phyloP scores from a whole-genome alignment of 768 basidiomycete genomes.

The Boletus coccyginus region DNA sequence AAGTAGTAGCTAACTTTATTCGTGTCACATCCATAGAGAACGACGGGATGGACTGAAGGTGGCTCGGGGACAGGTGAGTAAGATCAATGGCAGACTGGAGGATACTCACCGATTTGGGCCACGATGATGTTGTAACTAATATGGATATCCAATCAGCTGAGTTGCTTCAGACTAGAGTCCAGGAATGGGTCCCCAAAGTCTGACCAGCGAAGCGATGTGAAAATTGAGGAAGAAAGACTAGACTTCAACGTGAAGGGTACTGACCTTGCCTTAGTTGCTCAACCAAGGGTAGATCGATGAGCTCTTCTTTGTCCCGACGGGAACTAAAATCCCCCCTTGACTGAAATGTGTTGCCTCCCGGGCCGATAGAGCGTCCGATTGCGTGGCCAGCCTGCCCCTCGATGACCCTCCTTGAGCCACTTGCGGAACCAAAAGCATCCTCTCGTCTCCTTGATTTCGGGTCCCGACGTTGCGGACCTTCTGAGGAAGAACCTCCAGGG shows the following conservation, averaged over 20 bases:
- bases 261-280: constrained; percentile 56
- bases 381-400: constrained; percentile 22
- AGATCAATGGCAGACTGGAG: not conserved
- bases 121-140: not conserved
- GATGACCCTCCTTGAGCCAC: constrained; percentile 21
- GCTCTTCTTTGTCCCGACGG: constrained; percentile 56
- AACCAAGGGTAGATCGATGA: constrained; percentile 48
- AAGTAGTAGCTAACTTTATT: not conserved
- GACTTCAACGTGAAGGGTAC: constrained; percentile 1
- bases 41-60: not conserved
- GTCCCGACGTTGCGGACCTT: constrained; percentile 45
- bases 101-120: constrained; percentile 8
- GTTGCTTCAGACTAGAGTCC: constrained; percentile 33
- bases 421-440: constrained; percentile 31
- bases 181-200: constrained; percentile 58
- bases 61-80: constrained; percentile 3
- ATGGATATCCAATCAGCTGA: constrained; percentile 15
- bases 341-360: constrained; percentile 21
- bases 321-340: constrained; percentile 36
- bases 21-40: not conserved
- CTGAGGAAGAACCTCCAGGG: constrained; percentile 45
- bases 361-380: constrained; percentile 3
- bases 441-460: constrained; percentile 50
- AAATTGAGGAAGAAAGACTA: constrained; percentile 3
- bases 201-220: constrained; percentile 17